These are phyloP conservation scores for Diphasiastrum complanatum DNA, from an alignment of 83 land plant genomes.

Conservation along the genomic window DNA sequence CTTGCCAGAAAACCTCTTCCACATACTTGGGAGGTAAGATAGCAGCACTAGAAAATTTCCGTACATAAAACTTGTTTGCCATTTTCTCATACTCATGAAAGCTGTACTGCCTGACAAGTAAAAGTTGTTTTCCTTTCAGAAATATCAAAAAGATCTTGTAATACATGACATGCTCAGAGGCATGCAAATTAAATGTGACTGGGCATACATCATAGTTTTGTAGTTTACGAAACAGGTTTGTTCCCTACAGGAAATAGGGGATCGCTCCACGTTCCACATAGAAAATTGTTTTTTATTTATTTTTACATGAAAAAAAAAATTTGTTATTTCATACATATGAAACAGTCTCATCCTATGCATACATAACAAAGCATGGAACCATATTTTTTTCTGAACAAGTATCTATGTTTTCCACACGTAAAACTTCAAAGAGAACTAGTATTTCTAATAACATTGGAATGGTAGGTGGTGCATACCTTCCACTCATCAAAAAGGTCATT, in stretches of 20 bases:
- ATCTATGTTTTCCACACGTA: not conserved
- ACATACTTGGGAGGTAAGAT: constrained; percentile 57
- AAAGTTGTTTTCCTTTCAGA: constrained; percentile 11
- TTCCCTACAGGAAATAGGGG: too few relatives aligned
- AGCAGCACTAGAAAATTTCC: constrained; percentile 64
- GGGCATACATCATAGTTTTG: too few relatives aligned
- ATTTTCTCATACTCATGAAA: constrained; percentile 88
- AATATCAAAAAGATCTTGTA: not conserved
- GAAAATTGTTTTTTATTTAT: too few relatives aligned
- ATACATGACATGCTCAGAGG: not conserved
- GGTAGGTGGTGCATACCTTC: constrained; percentile 38
- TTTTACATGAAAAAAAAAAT: too few relatives aligned
- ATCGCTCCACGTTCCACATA: too few relatives aligned
- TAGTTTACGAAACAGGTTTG: too few relatives aligned
- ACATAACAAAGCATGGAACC: too few relatives aligned
- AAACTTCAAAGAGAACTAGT: too few relatives aligned
- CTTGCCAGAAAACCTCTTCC: constrained; percentile 86
- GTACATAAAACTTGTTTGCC: constrained; percentile 81
- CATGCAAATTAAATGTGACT: too few relatives aligned
- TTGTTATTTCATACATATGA: too few relatives aligned
- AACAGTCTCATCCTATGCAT: too few relatives aligned
- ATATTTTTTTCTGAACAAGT: not conserved
- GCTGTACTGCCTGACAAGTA: constrained; percentile 59
- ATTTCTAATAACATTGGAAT: constrained; percentile 23
- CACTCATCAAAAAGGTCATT: constrained; percentile 78